These are phyloP conservation scores for Parachaetomium inaequale DNA, from an alignment of 495 filamentous ascomycete genomes.

Conservation along the genomic window DNA sequence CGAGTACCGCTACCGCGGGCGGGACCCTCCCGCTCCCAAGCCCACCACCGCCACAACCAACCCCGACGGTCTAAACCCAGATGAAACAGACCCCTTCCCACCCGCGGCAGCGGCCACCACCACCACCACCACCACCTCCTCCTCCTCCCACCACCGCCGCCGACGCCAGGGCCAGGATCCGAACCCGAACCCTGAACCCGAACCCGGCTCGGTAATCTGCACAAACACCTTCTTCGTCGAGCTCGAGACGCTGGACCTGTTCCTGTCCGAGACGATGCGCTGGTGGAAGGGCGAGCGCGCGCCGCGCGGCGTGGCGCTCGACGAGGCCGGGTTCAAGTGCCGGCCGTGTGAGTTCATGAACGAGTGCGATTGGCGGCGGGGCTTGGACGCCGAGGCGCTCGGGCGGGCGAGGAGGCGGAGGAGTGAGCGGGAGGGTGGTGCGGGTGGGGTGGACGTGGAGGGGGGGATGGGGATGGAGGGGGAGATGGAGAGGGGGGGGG, in stretches of 20 bases:
- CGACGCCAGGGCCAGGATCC: not conserved
- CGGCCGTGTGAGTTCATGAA: constrained; percentile 54
- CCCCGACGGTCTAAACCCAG: not conserved
- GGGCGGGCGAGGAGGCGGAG: constrained; percentile 9
- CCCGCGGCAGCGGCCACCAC: not conserved
- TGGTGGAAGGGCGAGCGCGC: constrained; percentile 85
- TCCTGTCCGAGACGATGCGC: constrained; percentile 64
- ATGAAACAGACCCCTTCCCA: not conserved
- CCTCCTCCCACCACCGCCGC: no score
- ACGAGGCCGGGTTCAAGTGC: constrained; percentile 86
- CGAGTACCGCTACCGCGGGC: constrained; percentile 52
- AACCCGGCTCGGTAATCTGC: constrained; percentile 52
- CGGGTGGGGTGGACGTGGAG: not conserved
- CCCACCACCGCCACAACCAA: constrained; percentile 15
- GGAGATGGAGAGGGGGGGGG: not conserved
- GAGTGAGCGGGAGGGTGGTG: not conserved
- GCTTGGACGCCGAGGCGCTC: constrained; percentile 32
- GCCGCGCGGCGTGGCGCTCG: constrained; percentile 75
- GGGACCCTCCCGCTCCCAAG: not conserved
- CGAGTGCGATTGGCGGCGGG: constrained; percentile 51
- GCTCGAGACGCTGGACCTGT: constrained; percentile 54
- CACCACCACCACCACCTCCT: no score
- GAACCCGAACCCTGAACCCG: not conserved
- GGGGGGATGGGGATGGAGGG: not conserved
- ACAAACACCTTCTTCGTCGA: constrained; percentile 68